phyloP scores from a whole-genome alignment of 768 basidiomycete genomes.

The Lactarius psammicola region DNA sequence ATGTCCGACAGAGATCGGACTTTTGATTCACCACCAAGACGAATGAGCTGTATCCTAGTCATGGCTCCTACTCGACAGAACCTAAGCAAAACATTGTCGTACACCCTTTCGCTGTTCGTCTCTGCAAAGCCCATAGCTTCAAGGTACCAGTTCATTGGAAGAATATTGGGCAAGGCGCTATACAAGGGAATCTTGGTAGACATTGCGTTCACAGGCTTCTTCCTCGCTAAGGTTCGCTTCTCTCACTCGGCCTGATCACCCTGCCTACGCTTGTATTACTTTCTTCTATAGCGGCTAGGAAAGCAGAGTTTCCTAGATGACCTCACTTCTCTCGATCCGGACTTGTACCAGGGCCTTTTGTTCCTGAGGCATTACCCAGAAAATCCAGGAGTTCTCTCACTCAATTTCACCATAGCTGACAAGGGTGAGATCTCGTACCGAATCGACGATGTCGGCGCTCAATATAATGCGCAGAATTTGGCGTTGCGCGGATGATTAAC shows the following conservation, averaged over 20 bases:
- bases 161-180: constrained; percentile 92
- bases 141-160: constrained; percentile 92
- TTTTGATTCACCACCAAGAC: constrained; percentile 91
- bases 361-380: constrained; percentile 91
- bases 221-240: constrained; percentile 71
- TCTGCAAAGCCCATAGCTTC: constrained; percentile 65
- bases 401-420: constrained; percentile 85
- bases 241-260: neutral
- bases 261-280: neutral
- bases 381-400: constrained; percentile 80
- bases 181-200: constrained; percentile 96
- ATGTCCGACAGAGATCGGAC: constrained; percentile 92
- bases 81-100: constrained; percentile 45
- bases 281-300: constrained; percentile 73
- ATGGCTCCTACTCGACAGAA: constrained; percentile 88
- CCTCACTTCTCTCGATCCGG: constrained; percentile 85
- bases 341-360: constrained; percentile 88
- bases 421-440: constrained; percentile 57
- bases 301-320: constrained; percentile 92
- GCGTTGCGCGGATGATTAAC: constrained; percentile 68
- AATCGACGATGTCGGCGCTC: neutral
- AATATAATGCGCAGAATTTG: constrained; percentile 62
- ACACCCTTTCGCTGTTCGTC: neutral
- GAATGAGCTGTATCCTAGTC: constrained; percentile 94
- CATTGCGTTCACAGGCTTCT: constrained; percentile 94